phyloP scores from a whole-genome alignment of 805 yeast species.

The Candida chilensis region DNA sequence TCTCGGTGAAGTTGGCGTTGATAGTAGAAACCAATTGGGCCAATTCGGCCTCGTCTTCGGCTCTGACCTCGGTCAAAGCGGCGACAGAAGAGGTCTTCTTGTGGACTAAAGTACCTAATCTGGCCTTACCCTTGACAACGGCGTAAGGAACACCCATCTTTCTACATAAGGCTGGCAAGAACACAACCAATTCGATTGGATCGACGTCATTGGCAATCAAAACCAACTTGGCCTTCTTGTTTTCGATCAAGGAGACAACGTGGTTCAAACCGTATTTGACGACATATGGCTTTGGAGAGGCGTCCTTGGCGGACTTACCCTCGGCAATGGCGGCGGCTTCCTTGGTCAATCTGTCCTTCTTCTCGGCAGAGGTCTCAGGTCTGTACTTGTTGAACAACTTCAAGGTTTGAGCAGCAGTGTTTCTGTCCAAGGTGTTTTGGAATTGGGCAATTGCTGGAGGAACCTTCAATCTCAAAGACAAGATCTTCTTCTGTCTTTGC shows the following conservation, averaged over 20 bases:
- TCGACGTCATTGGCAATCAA: slow-evolving; percentile 98
- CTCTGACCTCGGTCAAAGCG: slow-evolving; percentile 89
- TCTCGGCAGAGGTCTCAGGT: slow-evolving; percentile 95
- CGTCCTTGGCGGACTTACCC: slow-evolving; percentile 96
- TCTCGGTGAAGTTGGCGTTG: slow-evolving; percentile 87
- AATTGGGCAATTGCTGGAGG: slow-evolving; percentile 98
- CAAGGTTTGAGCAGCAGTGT: slow-evolving; percentile 96
- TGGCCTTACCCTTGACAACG: slow-evolving; percentile 95
- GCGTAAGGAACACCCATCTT: slow-evolving; percentile 99
- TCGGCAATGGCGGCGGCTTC: slow-evolving; percentile 99
- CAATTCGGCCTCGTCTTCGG: slow-evolving; percentile 92
- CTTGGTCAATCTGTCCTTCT: slow-evolving; percentile 97
- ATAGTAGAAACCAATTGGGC: slow-evolving; percentile 89
- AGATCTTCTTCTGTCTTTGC: slow-evolving; percentile 98
- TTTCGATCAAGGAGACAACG: slow-evolving; percentile 93
- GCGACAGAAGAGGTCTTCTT: slow-evolving; percentile 96
- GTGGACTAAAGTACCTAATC: slow-evolving; percentile 96
- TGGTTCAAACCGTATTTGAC: slow-evolving; percentile 99
- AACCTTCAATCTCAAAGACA: slow-evolving; percentile 93
- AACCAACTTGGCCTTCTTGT: slow-evolving; percentile 97
- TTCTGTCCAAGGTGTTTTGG: slow-evolving; percentile 94
- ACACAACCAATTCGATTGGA: slow-evolving; percentile 96
- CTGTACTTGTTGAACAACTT: slow-evolving; percentile 98
- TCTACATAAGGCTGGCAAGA: slow-evolving; percentile 97
- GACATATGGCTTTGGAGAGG: slow-evolving; percentile 91